These are phyloP conservation scores for Colletotrichum chrysophilum DNA, from an alignment of 2,329 filamentous ascomycete species.

Conservation along the genomic window DNA sequence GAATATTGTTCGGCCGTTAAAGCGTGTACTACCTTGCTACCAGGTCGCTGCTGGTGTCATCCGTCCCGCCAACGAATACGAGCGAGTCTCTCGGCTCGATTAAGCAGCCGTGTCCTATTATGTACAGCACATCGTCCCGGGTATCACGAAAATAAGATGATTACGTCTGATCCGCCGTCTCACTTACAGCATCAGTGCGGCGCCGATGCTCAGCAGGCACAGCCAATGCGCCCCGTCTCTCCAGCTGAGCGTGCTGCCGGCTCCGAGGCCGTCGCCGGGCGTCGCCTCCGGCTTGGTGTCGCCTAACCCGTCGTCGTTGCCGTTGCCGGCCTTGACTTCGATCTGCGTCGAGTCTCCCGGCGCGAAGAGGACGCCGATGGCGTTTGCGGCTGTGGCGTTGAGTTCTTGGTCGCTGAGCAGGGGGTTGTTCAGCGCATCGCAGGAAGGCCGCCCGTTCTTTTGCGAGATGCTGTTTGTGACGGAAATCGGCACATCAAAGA, in stretches of 20 bases:
- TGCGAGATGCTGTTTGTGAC: conserved; percentile 68
- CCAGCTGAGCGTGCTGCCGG: conserved; percentile 35
- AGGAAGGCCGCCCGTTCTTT: conserved; percentile 46
- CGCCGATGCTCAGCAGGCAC: conserved; percentile 33
- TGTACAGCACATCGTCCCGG: conserved; percentile 3
- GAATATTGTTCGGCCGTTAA: neutral
- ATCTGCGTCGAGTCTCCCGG: conserved; percentile 54
- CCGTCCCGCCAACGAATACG: neutral
- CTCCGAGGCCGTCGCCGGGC: conserved; percentile 36
- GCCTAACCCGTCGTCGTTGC: conserved; percentile 30
- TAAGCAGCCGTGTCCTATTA: neutral
- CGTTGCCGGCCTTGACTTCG: conserved; percentile 33
- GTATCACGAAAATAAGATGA: conserved; percentile 2
- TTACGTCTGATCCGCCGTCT: neutral
- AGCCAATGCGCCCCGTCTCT: conserved; percentile 35
- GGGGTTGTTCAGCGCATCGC: conserved; percentile 57
- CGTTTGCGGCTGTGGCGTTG: conserved; percentile 44
- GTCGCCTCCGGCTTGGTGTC: conserved; percentile 32
- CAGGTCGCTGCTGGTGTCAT: neutral
- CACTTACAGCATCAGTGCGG: conserved; percentile 34
- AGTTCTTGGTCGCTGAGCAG: conserved; percentile 53
- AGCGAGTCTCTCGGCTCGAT: neutral
- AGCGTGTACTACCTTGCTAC: neutral
- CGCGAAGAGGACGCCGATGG: conserved; percentile 54
- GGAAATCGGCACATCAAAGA: conserved; percentile 73